phyloP scores from a whole-genome alignment of 768 basidiomycete species.

The Arthromyces matolae region DNA sequence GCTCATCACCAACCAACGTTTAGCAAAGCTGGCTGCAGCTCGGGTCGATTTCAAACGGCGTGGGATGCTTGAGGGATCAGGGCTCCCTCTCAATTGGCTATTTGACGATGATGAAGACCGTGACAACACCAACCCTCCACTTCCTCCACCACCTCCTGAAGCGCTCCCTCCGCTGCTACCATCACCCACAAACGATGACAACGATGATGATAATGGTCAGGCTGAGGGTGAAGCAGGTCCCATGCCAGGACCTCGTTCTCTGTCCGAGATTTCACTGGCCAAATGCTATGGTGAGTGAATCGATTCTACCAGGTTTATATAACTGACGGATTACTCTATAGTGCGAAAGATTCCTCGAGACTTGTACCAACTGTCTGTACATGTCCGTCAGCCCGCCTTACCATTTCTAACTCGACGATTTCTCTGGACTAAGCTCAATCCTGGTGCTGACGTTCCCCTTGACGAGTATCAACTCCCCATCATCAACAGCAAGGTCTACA shows the following conservation, averaged over 20 bases:
- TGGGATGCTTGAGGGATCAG: background rate
- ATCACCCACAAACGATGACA: background rate
- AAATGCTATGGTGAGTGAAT: background rate
- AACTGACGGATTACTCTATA: background rate
- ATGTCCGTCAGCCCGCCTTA: background rate
- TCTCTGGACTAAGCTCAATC: constrained; percentile 16
- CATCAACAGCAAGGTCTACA: constrained; percentile 3
- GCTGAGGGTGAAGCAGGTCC: background rate
- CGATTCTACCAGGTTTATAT: too few species aligned
- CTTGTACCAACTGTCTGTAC: background rate
- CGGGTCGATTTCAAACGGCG: constrained; percentile 6
- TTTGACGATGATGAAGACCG: background rate
- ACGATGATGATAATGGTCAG: background rate
- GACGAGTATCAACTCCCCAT: background rate
- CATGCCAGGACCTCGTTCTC: background rate
- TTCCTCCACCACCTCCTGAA: background rate
- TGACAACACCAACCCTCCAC: background rate
- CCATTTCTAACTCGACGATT: constrained; percentile 6
- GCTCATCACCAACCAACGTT: constrained; percentile 14
- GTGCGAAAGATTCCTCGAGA: background rate
- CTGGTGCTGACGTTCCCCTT: background rate
- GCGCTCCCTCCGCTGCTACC: background rate
- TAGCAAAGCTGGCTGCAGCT: constrained; percentile 12
- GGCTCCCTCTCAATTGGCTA: background rate
- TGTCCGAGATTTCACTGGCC: background rate